phyloP scores from a whole-genome alignment of 176 grass and related monocot species.

The Carex littledalei region DNA sequence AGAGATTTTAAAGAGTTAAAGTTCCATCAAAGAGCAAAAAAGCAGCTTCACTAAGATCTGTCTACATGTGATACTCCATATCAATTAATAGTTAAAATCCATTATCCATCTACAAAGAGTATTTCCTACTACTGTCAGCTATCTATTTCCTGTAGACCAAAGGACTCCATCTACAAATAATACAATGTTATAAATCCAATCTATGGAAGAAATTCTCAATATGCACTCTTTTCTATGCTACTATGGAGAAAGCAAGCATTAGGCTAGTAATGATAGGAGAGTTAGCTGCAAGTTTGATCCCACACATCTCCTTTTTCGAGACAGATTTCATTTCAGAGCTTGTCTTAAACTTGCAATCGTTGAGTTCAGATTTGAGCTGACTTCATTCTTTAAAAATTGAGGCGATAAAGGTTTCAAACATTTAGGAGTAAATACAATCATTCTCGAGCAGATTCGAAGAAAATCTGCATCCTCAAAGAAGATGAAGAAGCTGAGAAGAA shows the following conservation, averaged over 20 bases:
- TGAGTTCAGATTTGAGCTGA: not conserved
- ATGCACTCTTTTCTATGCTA: not conserved
- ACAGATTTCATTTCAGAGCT: not conserved
- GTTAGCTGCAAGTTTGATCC: not conserved
- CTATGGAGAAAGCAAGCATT: not conserved
- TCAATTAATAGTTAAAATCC: not conserved
- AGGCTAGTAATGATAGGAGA: not conserved
- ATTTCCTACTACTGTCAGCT: not conserved
- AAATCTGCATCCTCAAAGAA: constrained; percentile 9
- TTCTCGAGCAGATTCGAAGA: constrained; percentile 15
- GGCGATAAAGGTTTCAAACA: not conserved
- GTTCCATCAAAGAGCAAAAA: not conserved
- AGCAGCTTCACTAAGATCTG: not conserved
- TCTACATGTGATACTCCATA: not conserved
- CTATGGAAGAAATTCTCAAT: not conserved
- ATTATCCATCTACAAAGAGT: not conserved
- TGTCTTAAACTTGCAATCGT: not conserved
- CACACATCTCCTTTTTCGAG: not conserved
- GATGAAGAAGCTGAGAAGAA: not conserved
- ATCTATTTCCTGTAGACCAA: not conserved
- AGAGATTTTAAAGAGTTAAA: not conserved
- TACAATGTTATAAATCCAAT: not conserved
- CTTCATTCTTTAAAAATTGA: constrained; percentile 17
- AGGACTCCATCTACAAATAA: not conserved
- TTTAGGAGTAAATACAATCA: constrained; percentile 9